These are phyloP conservation scores for Wallacemonas collosoma DNA, from an alignment of 208 protist species.

Conservation along the genomic window DNA sequence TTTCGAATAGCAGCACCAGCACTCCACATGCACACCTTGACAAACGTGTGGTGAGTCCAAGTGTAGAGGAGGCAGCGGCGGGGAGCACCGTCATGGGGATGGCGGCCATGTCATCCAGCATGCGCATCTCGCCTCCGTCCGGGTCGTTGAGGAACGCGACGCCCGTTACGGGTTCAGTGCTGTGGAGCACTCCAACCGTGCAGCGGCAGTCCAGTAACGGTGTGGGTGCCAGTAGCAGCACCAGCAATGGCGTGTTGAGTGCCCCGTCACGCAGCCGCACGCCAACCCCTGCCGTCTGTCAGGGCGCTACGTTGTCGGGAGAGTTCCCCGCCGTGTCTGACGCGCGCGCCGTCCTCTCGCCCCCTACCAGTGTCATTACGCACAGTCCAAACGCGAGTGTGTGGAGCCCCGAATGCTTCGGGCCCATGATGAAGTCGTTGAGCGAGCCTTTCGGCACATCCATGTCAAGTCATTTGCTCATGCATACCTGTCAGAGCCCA, in stretches of 20 bases:
- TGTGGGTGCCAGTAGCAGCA: neutral
- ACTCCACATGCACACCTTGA: no score
- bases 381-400: constrained; percentile 1
- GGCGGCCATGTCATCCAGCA: no score
- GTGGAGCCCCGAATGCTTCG: constrained; percentile 5
- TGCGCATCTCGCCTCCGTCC: no score
- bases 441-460: neutral
- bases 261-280: neutral
- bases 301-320: no score
- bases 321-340: neutral
- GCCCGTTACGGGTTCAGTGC: neutral
- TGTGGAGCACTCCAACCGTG: neutral
- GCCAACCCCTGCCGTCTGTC: no score
- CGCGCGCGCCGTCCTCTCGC: neutral
- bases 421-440: constrained; percentile 10
- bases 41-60: no score
- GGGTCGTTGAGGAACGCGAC: neutral
- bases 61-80: no score
- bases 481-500: neutral
- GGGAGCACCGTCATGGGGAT: no score
- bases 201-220: no score
- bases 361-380: neutral
- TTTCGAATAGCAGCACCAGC: no score
- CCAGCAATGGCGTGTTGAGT: neutral
- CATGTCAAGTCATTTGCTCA: no score